Evolutionary conservation across 2,329 filamentous ascomycete genomes (phyloP), one percentile per base, ranked within the genome.

Genomic region (Alternaria solani): DNA sequence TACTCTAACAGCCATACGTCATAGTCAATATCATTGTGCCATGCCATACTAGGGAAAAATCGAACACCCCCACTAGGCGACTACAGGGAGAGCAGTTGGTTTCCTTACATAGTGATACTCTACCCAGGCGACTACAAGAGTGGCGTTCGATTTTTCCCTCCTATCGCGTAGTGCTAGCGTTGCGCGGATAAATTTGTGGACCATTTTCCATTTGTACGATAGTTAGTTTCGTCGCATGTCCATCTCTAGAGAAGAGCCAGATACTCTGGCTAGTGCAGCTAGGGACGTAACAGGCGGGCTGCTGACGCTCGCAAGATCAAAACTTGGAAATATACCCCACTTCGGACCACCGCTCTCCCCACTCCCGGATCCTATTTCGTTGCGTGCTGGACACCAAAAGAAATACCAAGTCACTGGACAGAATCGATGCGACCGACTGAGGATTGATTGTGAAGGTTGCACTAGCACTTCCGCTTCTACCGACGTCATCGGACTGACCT

Each of bases 231-330:
- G 7, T 25, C 39, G 20, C 1, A 16, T 25, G 39, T 8, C 39
- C 39, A 25, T 42, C 20, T 42, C 20, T 25, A 25, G 20, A 18
- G 3, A 25, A 42, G 20, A 16, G 39, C 25, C 20, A 16, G 25
- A 42, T 16, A 42, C 12, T 25, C 39, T 14, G 20, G 20, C 39
- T 42, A 49, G 30, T 36, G 46, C 3, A 49, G 32, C 34, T n/a
- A 30, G 25, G 18, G 23, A 26, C 36, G n/a, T 16, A 48, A 28
- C 26, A 51, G 57, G 57, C 41, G 16, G 52, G 54, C 42, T 47
- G 48, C 58, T 61, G 54, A 34, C 41, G 41, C 44, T 41, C 61
- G 54, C 43, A 44, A 56, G 57, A 60, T 63, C 57, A 38, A 49
- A 52, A 12, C 46, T 42, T 39, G 48, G 54, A 59, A 51, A 59